Evolutionary conservation across 1,284 basidiomycete genomes (phyloP).

Genomic region (Kalmanozyma brasiliensis): DNA sequence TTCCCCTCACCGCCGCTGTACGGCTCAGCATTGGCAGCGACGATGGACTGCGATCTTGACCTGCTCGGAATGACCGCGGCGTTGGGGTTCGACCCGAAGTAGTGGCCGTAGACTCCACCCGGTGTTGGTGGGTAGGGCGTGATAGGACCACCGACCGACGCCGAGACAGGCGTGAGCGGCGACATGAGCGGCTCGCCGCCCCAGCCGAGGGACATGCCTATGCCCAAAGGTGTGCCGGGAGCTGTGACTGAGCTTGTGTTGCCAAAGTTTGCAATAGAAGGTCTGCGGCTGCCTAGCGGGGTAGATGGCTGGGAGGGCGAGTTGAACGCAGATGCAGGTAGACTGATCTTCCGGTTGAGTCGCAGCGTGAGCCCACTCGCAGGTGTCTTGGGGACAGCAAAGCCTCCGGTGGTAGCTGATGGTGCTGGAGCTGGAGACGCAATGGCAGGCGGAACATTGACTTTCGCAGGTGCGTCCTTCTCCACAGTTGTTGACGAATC

Average conservation of each 20-base stretch:
- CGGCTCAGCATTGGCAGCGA: slow-evolving; percentile 8
- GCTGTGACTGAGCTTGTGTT: slow-evolving; percentile 4
- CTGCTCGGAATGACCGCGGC: slow-evolving; percentile 20
- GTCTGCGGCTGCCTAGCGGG: slow-evolving; percentile 15
- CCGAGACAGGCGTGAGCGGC: slow-evolving; percentile 30
- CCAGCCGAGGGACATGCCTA: slow-evolving; percentile 35
- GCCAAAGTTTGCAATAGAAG: slow-evolving; percentile 7
- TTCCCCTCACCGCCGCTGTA: slow-evolving; percentile 5
- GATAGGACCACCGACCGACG: slow-evolving; percentile 4
- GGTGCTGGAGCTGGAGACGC: slow-evolving; percentile 1
- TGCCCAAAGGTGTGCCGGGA: slow-evolving; percentile 17
- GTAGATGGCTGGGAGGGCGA: slow-evolving; percentile 27
- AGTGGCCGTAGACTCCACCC: slow-evolving; percentile 30
- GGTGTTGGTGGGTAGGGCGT: slow-evolving; percentile 40
- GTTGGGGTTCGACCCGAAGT: slow-evolving; percentile 26
- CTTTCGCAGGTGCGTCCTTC: slow-evolving; percentile 1
- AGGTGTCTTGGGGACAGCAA: slow-evolving; percentile 31
- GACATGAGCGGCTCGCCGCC: slow-evolving; percentile 43
- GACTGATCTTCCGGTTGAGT: slow-evolving; percentile 36
- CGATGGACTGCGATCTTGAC: slow-evolving; percentile 29
- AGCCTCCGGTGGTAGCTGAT: slow-evolving; percentile 10
- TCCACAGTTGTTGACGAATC: not conserved
- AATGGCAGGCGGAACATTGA: not conserved
- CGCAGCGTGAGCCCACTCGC: slow-evolving; percentile 37
- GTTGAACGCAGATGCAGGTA: slow-evolving; percentile 19